A percentile compares a stretch with the other conserved stretches of the same genome.
phyloP scores from a whole-genome alignment of 116 monocot species.

The Papilionanthe hybrid region DNA sequence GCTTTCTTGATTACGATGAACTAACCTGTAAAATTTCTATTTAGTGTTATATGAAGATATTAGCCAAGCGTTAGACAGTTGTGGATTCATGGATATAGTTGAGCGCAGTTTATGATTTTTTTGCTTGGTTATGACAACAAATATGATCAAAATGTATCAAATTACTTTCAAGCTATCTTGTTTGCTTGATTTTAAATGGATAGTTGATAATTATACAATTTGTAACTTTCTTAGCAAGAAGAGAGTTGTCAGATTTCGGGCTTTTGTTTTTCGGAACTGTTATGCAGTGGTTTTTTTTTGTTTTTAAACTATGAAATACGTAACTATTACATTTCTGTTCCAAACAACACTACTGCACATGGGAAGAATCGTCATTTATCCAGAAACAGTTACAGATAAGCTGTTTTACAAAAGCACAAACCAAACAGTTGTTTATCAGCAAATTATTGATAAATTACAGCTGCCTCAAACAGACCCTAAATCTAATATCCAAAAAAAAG shows the following conservation, averaged over 20 bases:
- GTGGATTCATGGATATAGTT: background rate
- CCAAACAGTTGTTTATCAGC: too few relatives aligned
- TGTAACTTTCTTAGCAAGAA: background rate
- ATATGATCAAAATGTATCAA: background rate
- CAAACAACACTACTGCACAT: too few relatives aligned
- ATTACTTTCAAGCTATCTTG: background rate
- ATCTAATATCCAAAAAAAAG: too few relatives aligned
- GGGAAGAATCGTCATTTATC: too few relatives aligned
- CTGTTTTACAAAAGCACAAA: too few relatives aligned
- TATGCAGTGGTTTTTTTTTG: too few relatives aligned
- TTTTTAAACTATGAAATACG: too few relatives aligned
- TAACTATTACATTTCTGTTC: too few relatives aligned
- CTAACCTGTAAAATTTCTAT: background rate
- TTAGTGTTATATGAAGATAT: background rate
- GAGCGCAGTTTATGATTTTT: background rate
- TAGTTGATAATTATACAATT: background rate
- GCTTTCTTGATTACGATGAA: background rate
- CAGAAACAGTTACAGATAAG: too few relatives aligned
- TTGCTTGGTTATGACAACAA: background rate
- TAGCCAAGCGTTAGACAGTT: background rate
- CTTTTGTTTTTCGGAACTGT: too few relatives aligned
- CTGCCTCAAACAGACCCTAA: too few relatives aligned
- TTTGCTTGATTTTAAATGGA: background rate
- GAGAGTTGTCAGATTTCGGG: background rate
- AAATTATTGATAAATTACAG: too few relatives aligned